Conservation (phyloP, 2,329 filamentous ascomycete species). For the Pseudocercospora macadamiae region DNA sequence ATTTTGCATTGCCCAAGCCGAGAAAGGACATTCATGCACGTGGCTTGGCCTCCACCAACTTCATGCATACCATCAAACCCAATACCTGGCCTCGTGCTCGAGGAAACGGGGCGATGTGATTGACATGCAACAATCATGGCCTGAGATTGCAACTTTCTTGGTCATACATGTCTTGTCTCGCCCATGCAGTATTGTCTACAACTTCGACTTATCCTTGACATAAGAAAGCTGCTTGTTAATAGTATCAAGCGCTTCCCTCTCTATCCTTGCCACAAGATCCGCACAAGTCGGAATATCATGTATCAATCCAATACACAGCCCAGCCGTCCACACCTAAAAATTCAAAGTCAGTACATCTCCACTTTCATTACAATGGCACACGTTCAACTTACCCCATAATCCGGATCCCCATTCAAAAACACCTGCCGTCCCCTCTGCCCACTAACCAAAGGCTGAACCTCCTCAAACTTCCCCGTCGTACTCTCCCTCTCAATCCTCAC, state of each 20-base stretch:
- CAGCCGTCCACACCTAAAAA: constrained; percentile 87
- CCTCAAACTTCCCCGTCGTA: constrained; percentile 80
- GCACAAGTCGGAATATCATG: constrained; percentile 53
- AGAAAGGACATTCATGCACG: too few relatives aligned
- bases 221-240: constrained; percentile 38
- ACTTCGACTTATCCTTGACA: constrained; percentile 20
- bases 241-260: constrained; percentile 48
- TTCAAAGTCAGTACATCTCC: constrained; percentile 38
- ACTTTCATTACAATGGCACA: neutral
- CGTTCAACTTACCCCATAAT: constrained; percentile 72
- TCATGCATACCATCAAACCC: too few relatives aligned
- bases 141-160: too few relatives aligned
- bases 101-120: too few relatives aligned
- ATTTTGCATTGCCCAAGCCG: too few relatives aligned
- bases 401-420: constrained; percentile 87
- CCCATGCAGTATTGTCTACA: too few relatives aligned
- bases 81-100: too few relatives aligned
- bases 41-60: too few relatives aligned
- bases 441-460: constrained; percentile 82
- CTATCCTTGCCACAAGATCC: constrained; percentile 48
- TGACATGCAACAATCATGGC: too few relatives aligned
- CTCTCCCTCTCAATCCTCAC: constrained; percentile 81
- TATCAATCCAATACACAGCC: constrained; percentile 75
- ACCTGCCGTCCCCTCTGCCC: constrained; percentile 88
- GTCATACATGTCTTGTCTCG: too few relatives aligned